phyloP scores from a whole-genome alignment of 257 asterid species.

The Catharanthus roseus region DNA sequence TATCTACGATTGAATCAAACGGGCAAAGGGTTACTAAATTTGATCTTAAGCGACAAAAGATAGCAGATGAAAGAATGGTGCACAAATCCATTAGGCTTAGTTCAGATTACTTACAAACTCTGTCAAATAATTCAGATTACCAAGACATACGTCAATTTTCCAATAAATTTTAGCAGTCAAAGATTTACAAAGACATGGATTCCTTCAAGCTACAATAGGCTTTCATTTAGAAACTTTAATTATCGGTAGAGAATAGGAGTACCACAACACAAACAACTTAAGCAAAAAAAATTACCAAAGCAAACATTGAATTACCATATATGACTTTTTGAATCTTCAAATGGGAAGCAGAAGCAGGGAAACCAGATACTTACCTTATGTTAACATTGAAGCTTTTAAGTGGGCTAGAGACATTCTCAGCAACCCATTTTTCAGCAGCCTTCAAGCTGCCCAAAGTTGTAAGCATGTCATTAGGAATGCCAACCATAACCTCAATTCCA shows the following conservation, averaged over 20 bases:
- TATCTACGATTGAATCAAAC: neutral
- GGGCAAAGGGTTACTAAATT: neutral
- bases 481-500: conserved; percentile 88
- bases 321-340: neutral
- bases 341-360: neutral
- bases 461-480: conserved; percentile 89
- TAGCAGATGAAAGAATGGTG: neutral
- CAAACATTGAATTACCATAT: neutral
- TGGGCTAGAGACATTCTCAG: conserved; percentile 60
- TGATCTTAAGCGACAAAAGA: neutral
- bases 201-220: neutral
- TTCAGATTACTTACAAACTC: too few species aligned
- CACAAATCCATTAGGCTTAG: neutral
- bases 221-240: neutral
- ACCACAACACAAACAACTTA: neutral
- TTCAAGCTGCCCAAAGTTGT: conserved; percentile 48
- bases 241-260: neutral
- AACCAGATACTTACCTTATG: conserved; percentile 49
- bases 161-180: neutral
- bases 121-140: neutral
- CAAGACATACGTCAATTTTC: neutral
- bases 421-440: conserved; percentile 81
- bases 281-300: neutral
- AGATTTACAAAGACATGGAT: neutral
- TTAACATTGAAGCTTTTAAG: conserved; percentile 41